A percentile compares a stretch with the other conserved stretches of the same genome.
Conservation (phyloP, 352 stramenopile genomes). For the Blastocystis hominis region DNA sequence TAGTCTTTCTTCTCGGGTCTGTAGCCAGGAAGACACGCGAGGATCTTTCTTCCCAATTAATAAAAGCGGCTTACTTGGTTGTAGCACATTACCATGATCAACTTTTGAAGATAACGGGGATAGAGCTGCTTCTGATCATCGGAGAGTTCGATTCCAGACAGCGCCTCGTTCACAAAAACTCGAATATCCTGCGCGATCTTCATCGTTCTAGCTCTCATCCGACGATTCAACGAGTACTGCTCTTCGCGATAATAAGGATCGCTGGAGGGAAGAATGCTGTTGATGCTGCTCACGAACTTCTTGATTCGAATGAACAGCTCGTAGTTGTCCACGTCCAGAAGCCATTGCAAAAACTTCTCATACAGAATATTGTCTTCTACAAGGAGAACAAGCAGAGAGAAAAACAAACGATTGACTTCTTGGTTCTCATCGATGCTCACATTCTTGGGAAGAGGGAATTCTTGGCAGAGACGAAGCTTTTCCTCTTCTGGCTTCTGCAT, state of each 20-base stretch:
- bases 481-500: background rate
- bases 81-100: conserved; percentile 29
- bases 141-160: background rate
- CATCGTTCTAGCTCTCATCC: background rate
- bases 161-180: background rate
- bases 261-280: background rate
- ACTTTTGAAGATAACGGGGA: background rate
- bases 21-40: conserved; percentile 1
- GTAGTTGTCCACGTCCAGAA: background rate
- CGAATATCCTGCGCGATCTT: background rate
- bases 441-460: background rate
- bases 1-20: background rate
- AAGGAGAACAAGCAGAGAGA: background rate
- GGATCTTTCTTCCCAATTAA: background rate
- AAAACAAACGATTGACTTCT: conserved; percentile 1
- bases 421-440: conserved; percentile 43
- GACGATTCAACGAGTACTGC: background rate
- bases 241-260: background rate
- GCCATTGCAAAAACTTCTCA: conserved; percentile 30
- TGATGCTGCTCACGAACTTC: conserved; percentile 1
- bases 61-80: background rate
- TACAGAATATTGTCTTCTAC: conserved; percentile 26
- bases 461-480: background rate
- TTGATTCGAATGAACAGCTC: conserved; percentile 33
- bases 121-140: background rate